Conservation (phyloP, 768 basidiomycete species). For the Amanita inopinata region DNA sequence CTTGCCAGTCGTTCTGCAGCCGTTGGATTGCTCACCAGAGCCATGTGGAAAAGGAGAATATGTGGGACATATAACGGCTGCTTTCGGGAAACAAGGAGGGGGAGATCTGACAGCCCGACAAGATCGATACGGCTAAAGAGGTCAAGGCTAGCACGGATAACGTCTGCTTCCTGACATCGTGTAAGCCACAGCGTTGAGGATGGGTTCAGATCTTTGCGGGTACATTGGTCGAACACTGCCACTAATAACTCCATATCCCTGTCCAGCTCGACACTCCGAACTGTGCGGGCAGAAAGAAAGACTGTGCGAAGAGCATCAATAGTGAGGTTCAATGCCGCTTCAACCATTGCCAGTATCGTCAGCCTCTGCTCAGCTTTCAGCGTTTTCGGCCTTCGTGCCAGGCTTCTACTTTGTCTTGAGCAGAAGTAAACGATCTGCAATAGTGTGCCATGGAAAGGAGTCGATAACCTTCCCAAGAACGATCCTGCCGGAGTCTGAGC, state of each 20-base stretch:
- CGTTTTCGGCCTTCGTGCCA: constrained; percentile 37
- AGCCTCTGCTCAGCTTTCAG: constrained; percentile 55
- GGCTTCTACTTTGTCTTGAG: constrained; percentile 46
- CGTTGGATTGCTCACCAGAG: constrained; percentile 62
- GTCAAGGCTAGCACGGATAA: constrained; percentile 67
- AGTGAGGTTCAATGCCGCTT: constrained; percentile 52
- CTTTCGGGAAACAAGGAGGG: constrained; percentile 50
- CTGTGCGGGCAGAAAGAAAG: constrained; percentile 52
- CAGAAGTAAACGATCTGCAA: constrained; percentile 79
- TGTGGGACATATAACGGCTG: constrained; percentile 68
- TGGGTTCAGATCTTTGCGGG: constrained; percentile 52
- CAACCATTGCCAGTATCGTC: constrained; percentile 47
- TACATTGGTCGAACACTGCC: constrained; percentile 78
- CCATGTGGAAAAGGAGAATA: constrained; percentile 80
- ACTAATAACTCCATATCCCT: constrained; percentile 75
- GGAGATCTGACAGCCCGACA: constrained; percentile 57
- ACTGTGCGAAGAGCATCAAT: constrained; percentile 58
- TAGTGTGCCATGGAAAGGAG: constrained; percentile 71
- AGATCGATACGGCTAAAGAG: constrained; percentile 62
- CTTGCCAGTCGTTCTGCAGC: constrained; percentile 82
- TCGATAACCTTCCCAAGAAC: constrained; percentile 51
- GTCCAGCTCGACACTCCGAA: constrained; percentile 57
- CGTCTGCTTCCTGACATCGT: constrained; percentile 70
- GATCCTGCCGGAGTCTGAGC: constrained; percentile 67
- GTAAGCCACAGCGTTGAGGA: constrained; percentile 74